Percentiles rank a stretch among this genome's conserved stretches.
Conservation (phyloP, 1,284 basidiomycete genomes). For the Phenoliferia sp. region DNA sequence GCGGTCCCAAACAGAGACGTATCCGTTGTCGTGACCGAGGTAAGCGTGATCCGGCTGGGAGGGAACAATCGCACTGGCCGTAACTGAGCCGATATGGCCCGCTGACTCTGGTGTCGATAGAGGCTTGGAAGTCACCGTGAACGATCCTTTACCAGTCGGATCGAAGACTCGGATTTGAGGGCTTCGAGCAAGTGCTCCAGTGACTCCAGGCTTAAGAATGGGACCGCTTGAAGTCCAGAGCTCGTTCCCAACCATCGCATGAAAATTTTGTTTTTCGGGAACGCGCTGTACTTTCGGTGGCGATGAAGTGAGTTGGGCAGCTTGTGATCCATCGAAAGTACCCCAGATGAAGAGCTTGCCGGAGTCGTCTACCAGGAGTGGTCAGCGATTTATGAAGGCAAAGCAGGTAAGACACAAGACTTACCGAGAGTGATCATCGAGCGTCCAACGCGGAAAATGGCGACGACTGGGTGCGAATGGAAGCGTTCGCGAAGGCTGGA, state of each 20-base stretch:
- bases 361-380: slow-evolving; percentile 70
- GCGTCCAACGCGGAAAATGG: slow-evolving; percentile 64
- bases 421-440: slow-evolving; percentile 56
- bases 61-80: slow-evolving; percentile 71
- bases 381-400: slow-evolving; percentile 71
- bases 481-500: slow-evolving; percentile 55
- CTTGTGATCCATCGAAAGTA: slow-evolving; percentile 12
- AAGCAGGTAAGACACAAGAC: background rate
- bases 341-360: slow-evolving; percentile 71
- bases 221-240: slow-evolving; percentile 65
- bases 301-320: slow-evolving; percentile 39
- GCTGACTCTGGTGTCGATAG: slow-evolving; percentile 32
- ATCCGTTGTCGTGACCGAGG: slow-evolving; percentile 91
- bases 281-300: slow-evolving; percentile 62
- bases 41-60: slow-evolving; percentile 64
- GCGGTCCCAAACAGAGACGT: slow-evolving; percentile 67
- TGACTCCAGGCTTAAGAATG: slow-evolving; percentile 42
- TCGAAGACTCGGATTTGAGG: slow-evolving; percentile 77
- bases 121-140: slow-evolving; percentile 28
- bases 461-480: slow-evolving; percentile 62
- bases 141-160: slow-evolving; percentile 49
- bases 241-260: slow-evolving; percentile 62
- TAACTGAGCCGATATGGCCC: slow-evolving; percentile 62
- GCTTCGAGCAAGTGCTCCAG: slow-evolving; percentile 49
- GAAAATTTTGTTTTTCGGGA: slow-evolving; percentile 74